These are phyloP conservation scores for Rhizopogon roseolus DNA, from an alignment of 768 basidiomycete genomes.

Conservation along the genomic window DNA sequence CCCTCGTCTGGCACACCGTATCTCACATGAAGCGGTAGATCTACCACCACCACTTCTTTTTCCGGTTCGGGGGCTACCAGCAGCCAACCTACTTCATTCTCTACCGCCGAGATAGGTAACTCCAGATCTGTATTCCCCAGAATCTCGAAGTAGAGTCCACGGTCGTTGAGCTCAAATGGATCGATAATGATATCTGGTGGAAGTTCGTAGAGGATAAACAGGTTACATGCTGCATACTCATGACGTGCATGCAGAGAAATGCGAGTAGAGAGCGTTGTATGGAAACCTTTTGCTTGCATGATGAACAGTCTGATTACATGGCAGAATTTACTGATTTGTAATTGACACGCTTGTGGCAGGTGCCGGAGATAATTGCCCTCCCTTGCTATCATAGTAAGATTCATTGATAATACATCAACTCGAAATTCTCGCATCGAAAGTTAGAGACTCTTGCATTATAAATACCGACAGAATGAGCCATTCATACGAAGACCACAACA, in stretches of 20 bases:
- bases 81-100: slow-evolving; percentile 16
- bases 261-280: slow-evolving; percentile 23
- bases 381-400: no score
- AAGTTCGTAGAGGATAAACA: slow-evolving; percentile 31
- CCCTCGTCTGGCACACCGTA: slow-evolving; percentile 28
- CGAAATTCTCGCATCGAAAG: neutral
- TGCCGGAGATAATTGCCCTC: neutral
- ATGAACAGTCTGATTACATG: slow-evolving; percentile 4
- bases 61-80: slow-evolving; percentile 24
- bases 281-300: slow-evolving; percentile 23
- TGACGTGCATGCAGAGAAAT: slow-evolving; percentile 8
- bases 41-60: slow-evolving; percentile 14
- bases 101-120: slow-evolving; percentile 34
- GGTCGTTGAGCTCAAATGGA: slow-evolving; percentile 36
- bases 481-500: slow-evolving; percentile 14
- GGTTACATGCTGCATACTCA: slow-evolving; percentile 15
- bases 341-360: slow-evolving; percentile 12
- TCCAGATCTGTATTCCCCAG: slow-evolving; percentile 38
- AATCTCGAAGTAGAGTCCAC: slow-evolving; percentile 27
- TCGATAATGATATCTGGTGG: slow-evolving; percentile 39
- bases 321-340: neutral
- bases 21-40: slow-evolving; percentile 41
- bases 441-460: neutral
- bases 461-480: neutral
- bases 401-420: no score